phyloP scores from a whole-genome alignment of 257 asterid genomes.

The Gentiana dahurica region DNA sequence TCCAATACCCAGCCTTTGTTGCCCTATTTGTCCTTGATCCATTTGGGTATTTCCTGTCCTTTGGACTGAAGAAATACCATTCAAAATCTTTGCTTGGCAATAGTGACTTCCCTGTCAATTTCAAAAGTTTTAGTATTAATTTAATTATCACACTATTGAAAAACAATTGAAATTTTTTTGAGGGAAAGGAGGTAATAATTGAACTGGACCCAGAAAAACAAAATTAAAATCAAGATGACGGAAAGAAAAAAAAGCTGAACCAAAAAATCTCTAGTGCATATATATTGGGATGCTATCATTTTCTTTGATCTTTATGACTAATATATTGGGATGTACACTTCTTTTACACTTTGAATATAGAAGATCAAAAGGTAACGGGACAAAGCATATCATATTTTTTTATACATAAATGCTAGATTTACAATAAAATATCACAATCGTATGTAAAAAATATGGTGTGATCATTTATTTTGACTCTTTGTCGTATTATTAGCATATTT shows the following conservation, averaged over 20 bases:
- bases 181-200: too few relatives aligned
- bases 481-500: too few relatives aligned
- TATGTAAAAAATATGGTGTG: too few relatives aligned
- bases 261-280: slow-evolving; percentile 12
- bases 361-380: slow-evolving; percentile 53
- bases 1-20: slow-evolving; percentile 94
- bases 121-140: too few relatives aligned
- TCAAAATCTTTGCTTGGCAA: slow-evolving; percentile 97
- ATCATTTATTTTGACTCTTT: too few relatives aligned
- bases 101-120: slow-evolving; percentile 61
- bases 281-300: slow-evolving; percentile 18
- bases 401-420: too few relatives aligned
- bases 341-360: slow-evolving; percentile 22
- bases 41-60: slow-evolving; percentile 93
- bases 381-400: slow-evolving; percentile 3
- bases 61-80: slow-evolving; percentile 94
- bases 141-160: not conserved
- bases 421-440: too few relatives aligned
- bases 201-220: slow-evolving; percentile 8
- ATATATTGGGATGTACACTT: slow-evolving; percentile 22
- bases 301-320: slow-evolving; percentile 36
- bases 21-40: slow-evolving; percentile 97
- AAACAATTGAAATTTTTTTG: not conserved
- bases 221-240: not conserved
- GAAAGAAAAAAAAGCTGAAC: slow-evolving; percentile 21